Percentiles rank a stretch among this genome's conserved stretches.
phyloP scores from a whole-genome alignment of 140 eudicot genomes.

The Stevia rebaudiana region DNA sequence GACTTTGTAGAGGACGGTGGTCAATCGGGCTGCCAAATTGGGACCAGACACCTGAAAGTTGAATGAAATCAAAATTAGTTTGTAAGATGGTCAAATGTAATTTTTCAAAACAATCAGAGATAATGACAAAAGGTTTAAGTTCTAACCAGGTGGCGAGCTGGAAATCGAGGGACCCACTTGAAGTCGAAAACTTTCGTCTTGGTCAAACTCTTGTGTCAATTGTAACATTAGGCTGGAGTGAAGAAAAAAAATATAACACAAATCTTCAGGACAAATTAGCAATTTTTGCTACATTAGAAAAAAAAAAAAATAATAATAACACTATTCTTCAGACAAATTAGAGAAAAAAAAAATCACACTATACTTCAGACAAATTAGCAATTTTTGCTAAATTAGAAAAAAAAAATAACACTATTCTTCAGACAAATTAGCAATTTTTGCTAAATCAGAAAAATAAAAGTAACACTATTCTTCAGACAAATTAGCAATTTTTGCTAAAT shows the following conservation, averaged over 20 bases:
- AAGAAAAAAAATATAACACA: slow-evolving; percentile 8
- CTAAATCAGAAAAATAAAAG: too few relatives aligned
- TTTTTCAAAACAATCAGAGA: neutral
- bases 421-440: neutral
- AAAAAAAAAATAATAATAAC: too few relatives aligned
- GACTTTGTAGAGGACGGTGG: slow-evolving; percentile 48
- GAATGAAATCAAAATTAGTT: neutral
- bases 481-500: too few relatives aligned
- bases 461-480: too few relatives aligned
- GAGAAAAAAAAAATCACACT: too few relatives aligned
- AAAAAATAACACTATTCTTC: too few relatives aligned
- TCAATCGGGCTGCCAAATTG: slow-evolving; percentile 67
- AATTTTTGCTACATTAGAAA: too few relatives aligned
- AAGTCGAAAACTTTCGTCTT: slow-evolving; percentile 58
- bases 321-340: too few relatives aligned
- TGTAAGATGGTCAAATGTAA: slow-evolving; percentile 11
- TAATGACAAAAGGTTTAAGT: neutral
- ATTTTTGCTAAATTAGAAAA: slow-evolving; percentile 1
- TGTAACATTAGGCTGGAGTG: slow-evolving; percentile 57
- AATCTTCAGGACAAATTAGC: neutral
- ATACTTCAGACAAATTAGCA: neutral
- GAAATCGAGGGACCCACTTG: slow-evolving; percentile 63
- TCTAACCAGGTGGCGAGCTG: slow-evolving; percentile 70
- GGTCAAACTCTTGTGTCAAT: slow-evolving; percentile 67
- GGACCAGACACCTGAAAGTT: slow-evolving; percentile 61